phyloP scores from a whole-genome alignment of 1,284 basidiomycete genomes.

The Gomphus sp. region DNA sequence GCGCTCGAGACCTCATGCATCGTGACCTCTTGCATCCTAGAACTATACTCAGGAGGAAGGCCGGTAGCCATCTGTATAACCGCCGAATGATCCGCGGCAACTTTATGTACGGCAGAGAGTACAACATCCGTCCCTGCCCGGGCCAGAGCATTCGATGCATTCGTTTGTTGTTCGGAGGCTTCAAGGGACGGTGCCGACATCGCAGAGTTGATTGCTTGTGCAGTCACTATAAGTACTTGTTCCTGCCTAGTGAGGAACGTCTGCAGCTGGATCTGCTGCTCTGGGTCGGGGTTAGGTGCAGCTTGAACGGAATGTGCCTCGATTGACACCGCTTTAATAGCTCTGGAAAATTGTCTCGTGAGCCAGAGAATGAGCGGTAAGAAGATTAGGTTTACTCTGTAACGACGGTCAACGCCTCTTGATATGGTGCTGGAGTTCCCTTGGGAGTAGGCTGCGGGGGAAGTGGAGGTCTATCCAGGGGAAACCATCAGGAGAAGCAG shows the following conservation, averaged over 20 bases:
- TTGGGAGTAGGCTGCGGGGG: not conserved
- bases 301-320: conserved; percentile 11
- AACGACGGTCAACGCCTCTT: conserved; percentile 4
- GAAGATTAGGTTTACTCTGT: conserved; percentile 4
- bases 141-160: conserved; percentile 30
- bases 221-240: conserved; percentile 67
- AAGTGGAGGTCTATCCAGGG: not conserved
- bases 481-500: not conserved
- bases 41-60: conserved; percentile 23
- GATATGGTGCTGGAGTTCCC: conserved; percentile 1
- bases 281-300: conserved; percentile 1
- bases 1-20: conserved; percentile 70
- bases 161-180: conserved; percentile 16
- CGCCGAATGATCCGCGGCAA: conserved; percentile 42
- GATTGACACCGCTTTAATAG: conserved; percentile 8
- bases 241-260: conserved; percentile 64
- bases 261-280: conserved; percentile 33
- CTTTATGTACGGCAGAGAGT: conserved; percentile 63
- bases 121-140: conserved; percentile 72
- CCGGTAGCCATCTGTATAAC: conserved; percentile 9
- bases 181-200: conserved; percentile 40
- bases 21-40: conserved; percentile 39
- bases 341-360: conserved; percentile 2
- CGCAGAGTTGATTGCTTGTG: conserved; percentile 64
- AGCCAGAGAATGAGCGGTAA: not conserved